Base-by-base conservation (phyloP, 352 stramenopile species). In the Globisporangium viniferum region DNA sequence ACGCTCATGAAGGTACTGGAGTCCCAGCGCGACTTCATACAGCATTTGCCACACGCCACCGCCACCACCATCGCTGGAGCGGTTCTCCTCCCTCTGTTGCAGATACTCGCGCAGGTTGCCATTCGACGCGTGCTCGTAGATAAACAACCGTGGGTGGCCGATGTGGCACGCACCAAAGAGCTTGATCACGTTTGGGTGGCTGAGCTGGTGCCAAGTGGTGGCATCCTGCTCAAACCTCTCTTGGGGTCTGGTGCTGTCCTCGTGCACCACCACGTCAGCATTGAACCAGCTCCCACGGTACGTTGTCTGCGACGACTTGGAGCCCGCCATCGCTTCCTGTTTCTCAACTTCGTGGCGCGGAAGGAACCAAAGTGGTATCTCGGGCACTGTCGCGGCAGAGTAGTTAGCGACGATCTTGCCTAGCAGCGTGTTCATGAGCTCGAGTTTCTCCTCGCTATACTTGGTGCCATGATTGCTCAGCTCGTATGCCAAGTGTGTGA, bases 1-100 rank as follows among this genome's bases (percentile, higher is more conserved):
- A 18, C 48, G 33, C 14, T 64, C 62, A 51, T 85, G 78, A 8
- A 82, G 44, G 73, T 96, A 97, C 27, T 84, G 81, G 12, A 97
- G 66, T 4, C 65, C 78, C 3, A 59, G 36, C 8, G 71, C 61
- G 18, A 76, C 46, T 53, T 78, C 55, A 33, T 59, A 63, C 22
- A 70, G 20, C 14, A 39, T 22, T 41, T 31, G 56, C 64, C 64
- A 70, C 31, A 57, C 20, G 18, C 39, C 39, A 20, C 6, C 7
- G 18, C 18, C 41, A 20, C 31, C 31, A 33, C 35, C 35, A 55
- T 20, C 9, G 9, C 3, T 24, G 3, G 56, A 27, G 8, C 44
- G 10, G 3, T 39, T 33, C 2, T 41, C 44, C 1, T 35, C n/a
- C 3, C 22, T 9, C 18, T 51, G 41, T 41, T 22, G 27, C 55